Evolutionary conservation across 2,329 filamentous ascomycete genomes (phyloP).

Genomic region (Diplodia corticola): DNA sequence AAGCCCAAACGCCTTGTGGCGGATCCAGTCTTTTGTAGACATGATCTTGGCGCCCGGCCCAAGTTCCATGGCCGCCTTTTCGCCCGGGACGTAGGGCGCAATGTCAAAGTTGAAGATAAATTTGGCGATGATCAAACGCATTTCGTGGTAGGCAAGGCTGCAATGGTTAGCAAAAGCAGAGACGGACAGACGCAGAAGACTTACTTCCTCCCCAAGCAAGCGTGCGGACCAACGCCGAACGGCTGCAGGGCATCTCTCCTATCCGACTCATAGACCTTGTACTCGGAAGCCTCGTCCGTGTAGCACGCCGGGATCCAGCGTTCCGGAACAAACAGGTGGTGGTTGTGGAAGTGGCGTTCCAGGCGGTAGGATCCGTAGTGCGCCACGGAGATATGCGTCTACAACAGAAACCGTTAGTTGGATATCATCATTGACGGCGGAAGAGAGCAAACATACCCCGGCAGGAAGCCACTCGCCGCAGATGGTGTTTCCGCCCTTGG

Average conservation of each 20-base stretch:
- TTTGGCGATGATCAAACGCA: constrained; percentile 43
- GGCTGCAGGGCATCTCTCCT: constrained; percentile 42
- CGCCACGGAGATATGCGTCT: constrained; percentile 24
- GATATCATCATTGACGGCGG: no score
- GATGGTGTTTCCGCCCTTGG: constrained; percentile 39
- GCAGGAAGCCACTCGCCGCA: constrained; percentile 41
- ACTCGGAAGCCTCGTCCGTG: no score
- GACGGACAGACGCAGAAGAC: constrained; percentile 21
- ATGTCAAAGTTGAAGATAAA: constrained; percentile 38
- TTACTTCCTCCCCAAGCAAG: constrained; percentile 42
- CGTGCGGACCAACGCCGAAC: constrained; percentile 47
- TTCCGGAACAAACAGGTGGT: constrained; percentile 42
- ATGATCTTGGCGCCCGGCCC: no score
- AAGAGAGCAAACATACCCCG: neutral
- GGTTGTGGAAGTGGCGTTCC: constrained; percentile 37
- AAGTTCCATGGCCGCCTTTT: no score
- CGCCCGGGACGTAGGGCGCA: no score
- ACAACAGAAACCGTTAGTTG: neutral
- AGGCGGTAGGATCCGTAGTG: constrained; percentile 22
- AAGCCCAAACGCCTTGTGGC: no score
- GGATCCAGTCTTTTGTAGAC: no score
- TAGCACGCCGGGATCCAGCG: no score
- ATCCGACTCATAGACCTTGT: constrained; percentile 31
- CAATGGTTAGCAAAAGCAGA: neutral
- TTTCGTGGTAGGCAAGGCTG: constrained; percentile 41